Percentiles rank a stretch among this genome's conserved stretches.
Evolutionary conservation across 2,329 filamentous ascomycete species (phyloP).

Genomic region (Blastomyces emzantsi): DNA sequence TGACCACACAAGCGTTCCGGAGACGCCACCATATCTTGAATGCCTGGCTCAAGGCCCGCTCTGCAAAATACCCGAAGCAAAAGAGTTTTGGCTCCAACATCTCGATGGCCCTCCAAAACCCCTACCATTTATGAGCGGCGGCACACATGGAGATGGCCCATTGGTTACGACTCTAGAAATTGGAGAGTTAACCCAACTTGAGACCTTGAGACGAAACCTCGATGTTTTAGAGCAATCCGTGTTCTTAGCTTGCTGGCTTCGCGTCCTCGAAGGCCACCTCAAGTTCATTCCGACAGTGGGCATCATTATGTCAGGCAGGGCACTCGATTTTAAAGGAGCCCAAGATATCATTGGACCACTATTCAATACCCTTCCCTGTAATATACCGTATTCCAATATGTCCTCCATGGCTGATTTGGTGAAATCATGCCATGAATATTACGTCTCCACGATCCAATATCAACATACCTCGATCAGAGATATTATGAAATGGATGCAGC

Average conservation of each 20-base stretch:
- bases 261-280: slow-evolving; percentile 49
- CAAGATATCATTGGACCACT: slow-evolving; percentile 68
- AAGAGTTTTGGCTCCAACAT: slow-evolving; percentile 59
- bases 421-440: slow-evolving; percentile 59
- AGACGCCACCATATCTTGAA: slow-evolving; percentile 54
- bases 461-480: slow-evolving; percentile 72
- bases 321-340: slow-evolving; percentile 56
- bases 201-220: slow-evolving; percentile 48
- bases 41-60: slow-evolving; percentile 63
- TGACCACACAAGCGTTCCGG: slow-evolving; percentile 18
- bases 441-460: slow-evolving; percentile 57
- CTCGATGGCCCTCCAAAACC: slow-evolving; percentile 32
- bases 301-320: slow-evolving; percentile 68
- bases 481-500: slow-evolving; percentile 68
- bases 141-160: slow-evolving; percentile 17
- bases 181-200: slow-evolving; percentile 38
- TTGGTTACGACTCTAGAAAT: slow-evolving; percentile 19
- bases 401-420: slow-evolving; percentile 55
- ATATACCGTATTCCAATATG: slow-evolving; percentile 37
- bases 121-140: slow-evolving; percentile 23
- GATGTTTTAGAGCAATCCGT: slow-evolving; percentile 72
- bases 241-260: slow-evolving; percentile 65
- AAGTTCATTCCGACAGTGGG: slow-evolving; percentile 52
- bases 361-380: slow-evolving; percentile 81
- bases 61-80: slow-evolving; percentile 37